Evolutionary conservation across 1,284 basidiomycete species (phyloP), one percentile per base, ranked within the genome.

Genomic region (Cutaneotrichosporon curvatum): DNA sequence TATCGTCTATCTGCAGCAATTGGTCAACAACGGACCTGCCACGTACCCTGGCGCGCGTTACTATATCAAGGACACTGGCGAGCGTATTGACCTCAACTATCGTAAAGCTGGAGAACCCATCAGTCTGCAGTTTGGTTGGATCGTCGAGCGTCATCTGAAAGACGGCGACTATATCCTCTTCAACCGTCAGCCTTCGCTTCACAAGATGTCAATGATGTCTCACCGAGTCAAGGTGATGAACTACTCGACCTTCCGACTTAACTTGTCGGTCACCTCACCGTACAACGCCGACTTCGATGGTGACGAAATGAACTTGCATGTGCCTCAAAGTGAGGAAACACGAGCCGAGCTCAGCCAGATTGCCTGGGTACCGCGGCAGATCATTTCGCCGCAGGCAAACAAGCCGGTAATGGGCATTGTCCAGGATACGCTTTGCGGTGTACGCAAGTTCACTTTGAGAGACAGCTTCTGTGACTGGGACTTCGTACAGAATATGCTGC

Each of bases 201-300:
- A 99, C 74, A 99, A 98, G 74, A 98, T 98, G 95, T 94, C 88
- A 78, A 98, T 98, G 95, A 98, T 98, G 95, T 90, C 88, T 71
- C 95, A 99, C 75, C 82, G 95, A 34, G 87, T 98, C 41, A 90
- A 88, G 67, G 76, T 99, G 48, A 96, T 98, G 92, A 87, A 89
- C 30, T 98, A 97, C 73, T 98, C 95, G 22, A 98, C 87, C 16
- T 54, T 91, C 66, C 72, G 87, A 79, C 36, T 45, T 35, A 51
- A 54, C 51, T 40, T 54, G 16, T 49, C 21, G 43, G 68, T 70
- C 40, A 72, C 71, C 2, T 73, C 70, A 30, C 71, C 71, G 6
- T 74, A 72, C 74, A 96, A 96, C 62, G 91, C 91, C 68, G 91
- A 96, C 75, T 99, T 98, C 75, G 95, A 98, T 68, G 95, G 95